These are phyloP conservation scores for Endogone sp. DNA, from an alignment of 192 early-diverging fungal genomes.

Conservation along the genomic window DNA sequence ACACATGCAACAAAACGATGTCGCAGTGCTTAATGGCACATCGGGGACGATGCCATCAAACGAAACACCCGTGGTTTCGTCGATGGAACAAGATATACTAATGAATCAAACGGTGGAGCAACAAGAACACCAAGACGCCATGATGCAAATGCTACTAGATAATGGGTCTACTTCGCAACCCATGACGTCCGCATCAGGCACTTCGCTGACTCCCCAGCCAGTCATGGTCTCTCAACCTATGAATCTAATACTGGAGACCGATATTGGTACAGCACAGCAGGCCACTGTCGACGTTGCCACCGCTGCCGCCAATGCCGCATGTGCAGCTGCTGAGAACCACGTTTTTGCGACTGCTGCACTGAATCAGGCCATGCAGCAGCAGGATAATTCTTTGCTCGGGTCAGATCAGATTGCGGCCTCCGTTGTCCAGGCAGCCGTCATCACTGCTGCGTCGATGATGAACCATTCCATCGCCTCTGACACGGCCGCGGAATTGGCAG, in stretches of 20 bases:
- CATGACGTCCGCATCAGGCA: background rate
- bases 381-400: background rate
- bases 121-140: background rate
- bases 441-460: background rate
- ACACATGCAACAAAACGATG: background rate
- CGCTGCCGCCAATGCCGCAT: background rate
- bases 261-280: background rate
- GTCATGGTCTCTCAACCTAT: background rate
- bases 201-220: background rate
- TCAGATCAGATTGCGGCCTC: background rate
- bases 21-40: background rate
- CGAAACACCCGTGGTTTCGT: background rate
- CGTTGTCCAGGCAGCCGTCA: background rate
- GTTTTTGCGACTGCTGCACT: background rate
- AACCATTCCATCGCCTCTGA: background rate
- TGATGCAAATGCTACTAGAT: background rate
- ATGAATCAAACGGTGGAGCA: background rate
- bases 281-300: too few species aligned
- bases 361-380: background rate
- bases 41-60: background rate
- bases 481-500: background rate
- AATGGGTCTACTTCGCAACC: background rate
- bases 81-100: background rate
- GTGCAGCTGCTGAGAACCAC: background rate
- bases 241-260: background rate